phyloP scores from a whole-genome alignment of 176 grass and related monocot genomes.

The Puccinellia tenuiflora region DNA sequence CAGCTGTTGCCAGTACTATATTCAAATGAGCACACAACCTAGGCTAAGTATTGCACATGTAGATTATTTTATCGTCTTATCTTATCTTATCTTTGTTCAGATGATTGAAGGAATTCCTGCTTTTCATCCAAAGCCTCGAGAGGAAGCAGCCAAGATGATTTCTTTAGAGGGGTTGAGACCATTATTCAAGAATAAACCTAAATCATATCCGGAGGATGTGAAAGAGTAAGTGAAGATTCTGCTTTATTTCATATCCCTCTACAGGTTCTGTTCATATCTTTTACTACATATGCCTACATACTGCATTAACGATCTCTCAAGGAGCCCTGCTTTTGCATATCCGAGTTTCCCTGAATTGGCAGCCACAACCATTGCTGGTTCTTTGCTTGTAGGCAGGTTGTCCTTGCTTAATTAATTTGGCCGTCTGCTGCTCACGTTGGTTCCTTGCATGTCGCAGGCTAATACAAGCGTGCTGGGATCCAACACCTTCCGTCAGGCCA shows the following conservation, averaged over 20 bases:
- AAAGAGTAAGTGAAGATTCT: constrained; percentile 60
- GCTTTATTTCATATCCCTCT: not conserved
- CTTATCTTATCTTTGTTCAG: constrained; percentile 45
- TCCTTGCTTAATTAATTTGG: not conserved
- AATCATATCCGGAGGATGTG: constrained; percentile 59
- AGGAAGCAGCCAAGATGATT: constrained; percentile 68
- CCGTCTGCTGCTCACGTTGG: not conserved
- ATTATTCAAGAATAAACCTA: constrained; percentile 70
- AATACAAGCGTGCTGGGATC: constrained; percentile 85
- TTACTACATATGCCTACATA: not conserved
- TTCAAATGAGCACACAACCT: not conserved
- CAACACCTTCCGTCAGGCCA: constrained; percentile 47
- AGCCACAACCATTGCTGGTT: not conserved
- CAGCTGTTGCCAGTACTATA: not conserved
- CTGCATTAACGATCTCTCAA: not conserved
- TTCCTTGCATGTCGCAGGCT: constrained; percentile 43
- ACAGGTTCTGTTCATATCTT: not conserved
- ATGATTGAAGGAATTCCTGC: constrained; percentile 82
- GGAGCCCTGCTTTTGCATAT: not conserved
- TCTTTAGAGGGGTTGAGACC: constrained; percentile 74
- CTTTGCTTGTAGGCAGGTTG: not conserved
- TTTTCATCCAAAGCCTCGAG: constrained; percentile 55
- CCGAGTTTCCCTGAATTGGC: not conserved
- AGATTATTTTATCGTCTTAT: constrained; percentile 10
- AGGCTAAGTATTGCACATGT: not conserved